Conservation (phyloP, 2,329 filamentous ascomycete species). For the Xylariaceae sp. region DNA sequence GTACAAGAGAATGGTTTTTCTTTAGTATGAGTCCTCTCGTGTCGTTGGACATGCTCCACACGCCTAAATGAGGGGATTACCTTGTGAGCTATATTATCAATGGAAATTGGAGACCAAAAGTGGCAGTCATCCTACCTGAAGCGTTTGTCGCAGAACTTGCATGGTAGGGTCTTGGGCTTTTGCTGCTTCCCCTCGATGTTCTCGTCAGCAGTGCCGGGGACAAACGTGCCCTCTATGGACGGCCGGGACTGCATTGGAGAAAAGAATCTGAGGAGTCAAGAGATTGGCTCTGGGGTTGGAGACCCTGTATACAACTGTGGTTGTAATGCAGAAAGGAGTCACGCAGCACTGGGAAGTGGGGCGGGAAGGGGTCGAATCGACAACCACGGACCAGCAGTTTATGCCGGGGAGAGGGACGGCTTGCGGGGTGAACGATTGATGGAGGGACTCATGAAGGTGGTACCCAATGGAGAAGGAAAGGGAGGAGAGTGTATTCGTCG, state of each 20-base stretch:
- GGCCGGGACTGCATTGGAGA: slow-evolving; percentile 41
- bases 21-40: slow-evolving; percentile 60
- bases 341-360: slow-evolving; percentile 34
- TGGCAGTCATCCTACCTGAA: slow-evolving; percentile 47
- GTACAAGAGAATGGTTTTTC: slow-evolving; percentile 59
- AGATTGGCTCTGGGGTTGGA: slow-evolving; percentile 30
- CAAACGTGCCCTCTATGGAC: slow-evolving; percentile 45
- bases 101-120: slow-evolving; percentile 21
- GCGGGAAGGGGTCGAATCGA: slow-evolving; percentile 28
- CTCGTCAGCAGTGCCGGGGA: slow-evolving; percentile 39
- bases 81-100: slow-evolving; percentile 40
- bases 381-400: slow-evolving; percentile 28
- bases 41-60: slow-evolving; percentile 59
- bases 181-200: slow-evolving; percentile 49
- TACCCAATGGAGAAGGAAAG: slow-evolving; percentile 19
- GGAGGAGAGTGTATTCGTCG: slow-evolving; percentile 23
- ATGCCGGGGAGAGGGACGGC: slow-evolving; percentile 33
- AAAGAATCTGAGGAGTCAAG: slow-evolving; percentile 26
- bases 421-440: slow-evolving; percentile 33
- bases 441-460: slow-evolving; percentile 33
- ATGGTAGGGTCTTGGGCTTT: slow-evolving; percentile 58
- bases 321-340: slow-evolving; percentile 33
- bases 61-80: slow-evolving; percentile 42
- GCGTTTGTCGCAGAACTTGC: slow-evolving; percentile 58
- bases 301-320: slow-evolving; percentile 31